These are phyloP conservation scores for Exophiala spinifera DNA, from an alignment of 2,329 filamentous ascomycete species.

Conservation along the genomic window DNA sequence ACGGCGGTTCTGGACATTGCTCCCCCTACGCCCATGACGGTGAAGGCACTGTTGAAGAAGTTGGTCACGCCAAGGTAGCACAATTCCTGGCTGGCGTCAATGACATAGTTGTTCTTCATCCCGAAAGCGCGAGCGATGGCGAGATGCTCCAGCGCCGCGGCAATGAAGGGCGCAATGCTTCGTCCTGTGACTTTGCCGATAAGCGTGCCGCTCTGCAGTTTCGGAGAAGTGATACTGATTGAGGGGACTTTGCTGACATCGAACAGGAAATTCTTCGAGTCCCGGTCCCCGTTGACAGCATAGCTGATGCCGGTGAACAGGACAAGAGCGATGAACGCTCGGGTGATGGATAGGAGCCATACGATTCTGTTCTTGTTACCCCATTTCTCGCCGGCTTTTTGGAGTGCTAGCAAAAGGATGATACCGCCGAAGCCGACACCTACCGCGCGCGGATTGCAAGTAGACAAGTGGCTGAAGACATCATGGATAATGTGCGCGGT, in stretches of 20 bases:
- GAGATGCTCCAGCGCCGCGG: slow-evolving; percentile 60
- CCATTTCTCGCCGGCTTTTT: slow-evolving; percentile 59
- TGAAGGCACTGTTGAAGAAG: slow-evolving; percentile 64
- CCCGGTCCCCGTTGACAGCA: slow-evolving; percentile 54
- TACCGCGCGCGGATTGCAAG: slow-evolving; percentile 58
- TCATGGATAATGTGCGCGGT: slow-evolving; percentile 59
- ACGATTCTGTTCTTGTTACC: slow-evolving; percentile 57
- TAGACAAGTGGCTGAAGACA: slow-evolving; percentile 55
- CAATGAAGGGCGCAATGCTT: slow-evolving; percentile 60
- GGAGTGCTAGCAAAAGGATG: slow-evolving; percentile 54
- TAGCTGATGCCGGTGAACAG: slow-evolving; percentile 64
- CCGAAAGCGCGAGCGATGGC: slow-evolving; percentile 64
- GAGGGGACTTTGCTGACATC: slow-evolving; percentile 57
- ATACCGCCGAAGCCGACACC: slow-evolving; percentile 59
- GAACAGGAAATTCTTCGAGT: slow-evolving; percentile 51
- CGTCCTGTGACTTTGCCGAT: slow-evolving; percentile 54
- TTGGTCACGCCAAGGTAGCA: slow-evolving; percentile 62
- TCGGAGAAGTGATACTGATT: slow-evolving; percentile 52
- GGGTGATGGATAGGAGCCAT: slow-evolving; percentile 58
- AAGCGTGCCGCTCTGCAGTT: slow-evolving; percentile 47
- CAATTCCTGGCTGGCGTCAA: slow-evolving; percentile 64
- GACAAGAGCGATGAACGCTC: slow-evolving; percentile 59
- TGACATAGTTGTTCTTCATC: slow-evolving; percentile 59
- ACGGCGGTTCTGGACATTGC: slow-evolving; percentile 67
- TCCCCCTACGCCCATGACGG: slow-evolving; percentile 62